Conservation (phyloP, 2,329 filamentous ascomycete species). For the Aphanoascus verrucosus region DNA sequence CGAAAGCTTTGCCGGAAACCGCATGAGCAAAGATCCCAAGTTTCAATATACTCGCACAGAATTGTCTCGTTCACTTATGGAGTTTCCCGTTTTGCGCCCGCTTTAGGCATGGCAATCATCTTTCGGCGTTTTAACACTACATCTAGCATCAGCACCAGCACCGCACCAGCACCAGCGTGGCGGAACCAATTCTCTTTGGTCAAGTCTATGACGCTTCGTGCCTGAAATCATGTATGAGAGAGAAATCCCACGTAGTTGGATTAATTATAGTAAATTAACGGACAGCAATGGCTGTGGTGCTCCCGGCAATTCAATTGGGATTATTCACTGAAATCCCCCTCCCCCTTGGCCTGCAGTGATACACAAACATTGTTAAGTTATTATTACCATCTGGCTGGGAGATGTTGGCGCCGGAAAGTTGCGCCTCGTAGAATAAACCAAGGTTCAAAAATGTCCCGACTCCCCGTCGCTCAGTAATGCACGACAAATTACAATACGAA, state of each 20-base stretch:
- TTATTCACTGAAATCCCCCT: too few relatives aligned
- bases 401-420: neutral
- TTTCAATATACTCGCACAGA: neutral
- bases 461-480: neutral
- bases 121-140: constrained; percentile 4
- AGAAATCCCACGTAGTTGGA: too few relatives aligned
- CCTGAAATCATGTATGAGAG: neutral
- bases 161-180: neutral
- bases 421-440: neutral
- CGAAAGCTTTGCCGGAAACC: constrained; percentile 2
- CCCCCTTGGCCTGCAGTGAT: too few relatives aligned
- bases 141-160: neutral
- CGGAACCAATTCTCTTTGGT: constrained; percentile 3
- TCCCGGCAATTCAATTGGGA: too few relatives aligned
- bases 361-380: too few relatives aligned
- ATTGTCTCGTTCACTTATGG: neutral
- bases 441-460: neutral
- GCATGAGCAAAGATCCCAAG: neutral
- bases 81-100: neutral
- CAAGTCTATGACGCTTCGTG: neutral
- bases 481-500: neutral
- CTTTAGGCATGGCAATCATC: neutral
- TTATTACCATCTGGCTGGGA: neutral
- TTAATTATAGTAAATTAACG: too few relatives aligned
- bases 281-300: too few relatives aligned